Evolutionary conservation across 1,284 basidiomycete species (phyloP).

Genomic region (Ustanciosporium gigantosporum): DNA sequence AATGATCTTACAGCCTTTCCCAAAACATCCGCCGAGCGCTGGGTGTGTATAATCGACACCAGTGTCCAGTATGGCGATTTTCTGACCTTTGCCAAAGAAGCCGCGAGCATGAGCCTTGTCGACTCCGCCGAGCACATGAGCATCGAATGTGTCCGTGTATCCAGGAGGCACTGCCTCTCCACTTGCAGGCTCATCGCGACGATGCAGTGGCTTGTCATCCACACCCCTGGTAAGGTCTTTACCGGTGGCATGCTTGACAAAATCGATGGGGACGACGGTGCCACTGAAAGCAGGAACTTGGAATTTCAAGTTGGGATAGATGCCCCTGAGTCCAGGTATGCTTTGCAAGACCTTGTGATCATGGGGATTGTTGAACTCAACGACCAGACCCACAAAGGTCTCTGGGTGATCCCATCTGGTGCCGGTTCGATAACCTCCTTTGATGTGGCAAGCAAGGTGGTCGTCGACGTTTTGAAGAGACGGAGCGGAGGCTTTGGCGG

Average conservation of each 20-base stretch:
- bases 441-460: slow-evolving; percentile 24
- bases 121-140: slow-evolving; percentile 60
- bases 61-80: slow-evolving; percentile 66
- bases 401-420: slow-evolving; percentile 35
- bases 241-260: no score
- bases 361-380: slow-evolving; percentile 21
- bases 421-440: slow-evolving; percentile 23
- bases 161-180: no score
- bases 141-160: slow-evolving; percentile 27
- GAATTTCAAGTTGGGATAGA: slow-evolving; percentile 30
- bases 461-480: slow-evolving; percentile 13
- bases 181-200: slow-evolving; percentile 3
- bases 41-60: slow-evolving; percentile 69
- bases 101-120: slow-evolving; percentile 67
- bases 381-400: slow-evolving; percentile 36
- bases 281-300: slow-evolving; percentile 12
- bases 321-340: background rate
- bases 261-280: slow-evolving; percentile 19
- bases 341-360: background rate
- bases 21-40: slow-evolving; percentile 65
- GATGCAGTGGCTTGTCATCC: background rate
- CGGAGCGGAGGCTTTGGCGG: no score
- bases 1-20: slow-evolving; percentile 25
- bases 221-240: slow-evolving; percentile 11
- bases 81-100: slow-evolving; percentile 66